These are phyloP conservation scores for Leishmania major DNA, from an alignment of 208 protist species.

Conservation along the genomic window DNA sequence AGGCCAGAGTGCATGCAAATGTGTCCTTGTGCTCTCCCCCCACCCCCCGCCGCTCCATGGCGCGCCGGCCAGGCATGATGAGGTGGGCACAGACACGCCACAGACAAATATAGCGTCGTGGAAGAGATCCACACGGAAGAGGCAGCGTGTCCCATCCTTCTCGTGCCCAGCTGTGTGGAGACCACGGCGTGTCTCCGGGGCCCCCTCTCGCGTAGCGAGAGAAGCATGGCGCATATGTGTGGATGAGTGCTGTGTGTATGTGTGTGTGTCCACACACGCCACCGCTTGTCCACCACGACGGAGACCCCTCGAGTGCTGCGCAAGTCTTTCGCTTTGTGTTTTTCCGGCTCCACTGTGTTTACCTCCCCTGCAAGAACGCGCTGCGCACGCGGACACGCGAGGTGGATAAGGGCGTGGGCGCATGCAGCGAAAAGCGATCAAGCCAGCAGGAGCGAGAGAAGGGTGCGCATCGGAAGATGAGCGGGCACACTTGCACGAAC, in stretches of 20 bases:
- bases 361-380: not conserved
- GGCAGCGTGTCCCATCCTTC: not conserved
- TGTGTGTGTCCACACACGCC: not conserved
- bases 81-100: not conserved
- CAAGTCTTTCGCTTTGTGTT: not conserved
- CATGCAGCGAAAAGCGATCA: not conserved
- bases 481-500: not conserved
- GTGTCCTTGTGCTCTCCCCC: not conserved
- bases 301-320: not conserved
- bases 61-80: not conserved
- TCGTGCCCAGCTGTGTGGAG: not conserved
- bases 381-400: not conserved
- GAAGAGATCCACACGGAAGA: not conserved
- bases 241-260: not conserved
- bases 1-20: not conserved
- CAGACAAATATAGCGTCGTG: not conserved
- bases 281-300: not conserved
- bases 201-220: not conserved
- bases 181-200: not conserved
- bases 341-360: not conserved
- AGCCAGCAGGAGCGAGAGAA: not conserved
- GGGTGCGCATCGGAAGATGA: not conserved
- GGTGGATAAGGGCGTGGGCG: not conserved
- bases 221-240: not conserved
- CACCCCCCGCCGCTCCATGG: not conserved